phyloP scores from a whole-genome alignment of 768 basidiomycete genomes.

The Russula earlei region DNA sequence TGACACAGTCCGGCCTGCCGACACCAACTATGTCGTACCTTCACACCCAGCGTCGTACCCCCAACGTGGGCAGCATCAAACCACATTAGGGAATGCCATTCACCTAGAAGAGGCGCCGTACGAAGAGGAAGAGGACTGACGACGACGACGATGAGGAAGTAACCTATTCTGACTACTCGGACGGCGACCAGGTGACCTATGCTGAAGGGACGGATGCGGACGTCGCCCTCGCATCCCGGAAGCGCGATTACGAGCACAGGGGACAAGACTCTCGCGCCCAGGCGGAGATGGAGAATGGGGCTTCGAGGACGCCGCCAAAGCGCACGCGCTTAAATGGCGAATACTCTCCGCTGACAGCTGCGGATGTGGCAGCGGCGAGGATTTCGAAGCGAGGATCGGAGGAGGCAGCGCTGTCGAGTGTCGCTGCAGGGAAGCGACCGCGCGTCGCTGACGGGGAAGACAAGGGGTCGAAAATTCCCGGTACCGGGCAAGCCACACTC shows the following conservation, averaged over 20 bases:
- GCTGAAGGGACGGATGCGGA: slow-evolving; percentile 24
- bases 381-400: slow-evolving; percentile 18
- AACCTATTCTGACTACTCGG: slow-evolving; percentile 9
- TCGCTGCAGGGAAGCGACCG: slow-evolving; percentile 14
- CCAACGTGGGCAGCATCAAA: slow-evolving; percentile 5
- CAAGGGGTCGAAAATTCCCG: neutral
- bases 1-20: slow-evolving; percentile 23
- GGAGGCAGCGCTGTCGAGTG: slow-evolving; percentile 11
- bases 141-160: slow-evolving; percentile 29
- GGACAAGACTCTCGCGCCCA: slow-evolving; percentile 19
- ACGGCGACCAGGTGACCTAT: slow-evolving; percentile 4
- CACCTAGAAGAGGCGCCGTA: slow-evolving; percentile 22
- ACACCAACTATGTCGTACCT: slow-evolving; percentile 22
- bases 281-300: slow-evolving; percentile 25
- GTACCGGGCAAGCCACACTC: neutral
- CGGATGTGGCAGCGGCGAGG: slow-evolving; percentile 8
- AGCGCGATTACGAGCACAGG: slow-evolving; percentile 28
- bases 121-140: slow-evolving; percentile 28
- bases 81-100: slow-evolving; percentile 19
- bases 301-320: slow-evolving; percentile 33
- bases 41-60: slow-evolving; percentile 20
- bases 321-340: slow-evolving; percentile 26
- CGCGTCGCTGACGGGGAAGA: slow-evolving; percentile 6
- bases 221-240: slow-evolving; percentile 26
- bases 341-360: slow-evolving; percentile 19